These are phyloP conservation scores for Myxozyma monticola DNA, from an alignment of 805 yeast species.

Conservation along the genomic window DNA sequence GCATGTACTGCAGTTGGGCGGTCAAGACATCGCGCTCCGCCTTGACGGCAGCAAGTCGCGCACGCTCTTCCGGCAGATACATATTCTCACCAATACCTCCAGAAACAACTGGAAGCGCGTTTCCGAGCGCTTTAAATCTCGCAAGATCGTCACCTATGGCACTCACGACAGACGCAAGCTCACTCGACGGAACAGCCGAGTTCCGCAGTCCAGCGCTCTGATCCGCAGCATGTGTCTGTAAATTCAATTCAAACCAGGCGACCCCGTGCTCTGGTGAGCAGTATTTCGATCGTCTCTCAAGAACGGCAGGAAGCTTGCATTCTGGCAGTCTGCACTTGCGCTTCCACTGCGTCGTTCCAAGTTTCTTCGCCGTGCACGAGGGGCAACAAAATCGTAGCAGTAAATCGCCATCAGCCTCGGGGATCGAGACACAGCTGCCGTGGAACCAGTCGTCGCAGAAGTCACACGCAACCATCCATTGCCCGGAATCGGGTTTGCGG, in stretches of 20 bases:
- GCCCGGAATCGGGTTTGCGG: constrained; percentile 73
- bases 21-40: background rate
- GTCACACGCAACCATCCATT: constrained; percentile 90
- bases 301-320: constrained; percentile 55
- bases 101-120: constrained; percentile 1
- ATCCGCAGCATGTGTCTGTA: background rate
- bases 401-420: constrained; percentile 51
- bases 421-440: constrained; percentile 69
- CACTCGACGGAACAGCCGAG: background rate
- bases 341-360: constrained; percentile 64
- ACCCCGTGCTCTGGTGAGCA: constrained; percentile 74
- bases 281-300: constrained; percentile 56
- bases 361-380: constrained; percentile 55
- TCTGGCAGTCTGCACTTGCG: constrained; percentile 63
- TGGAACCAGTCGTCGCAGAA: constrained; percentile 97
- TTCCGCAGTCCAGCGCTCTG: constrained; percentile 4
- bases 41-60: background rate
- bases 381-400: constrained; percentile 71
- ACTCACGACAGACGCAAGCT: constrained; percentile 10
- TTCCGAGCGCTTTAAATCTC: constrained; percentile 17
- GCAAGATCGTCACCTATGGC: constrained; percentile 1
- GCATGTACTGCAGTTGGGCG: constrained; percentile 29
- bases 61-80: background rate
- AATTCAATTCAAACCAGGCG: constrained; percentile 36
- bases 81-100: background rate